phyloP scores from a whole-genome alignment of 2,329 filamentous ascomycete genomes.

The Orbilia javanica region DNA sequence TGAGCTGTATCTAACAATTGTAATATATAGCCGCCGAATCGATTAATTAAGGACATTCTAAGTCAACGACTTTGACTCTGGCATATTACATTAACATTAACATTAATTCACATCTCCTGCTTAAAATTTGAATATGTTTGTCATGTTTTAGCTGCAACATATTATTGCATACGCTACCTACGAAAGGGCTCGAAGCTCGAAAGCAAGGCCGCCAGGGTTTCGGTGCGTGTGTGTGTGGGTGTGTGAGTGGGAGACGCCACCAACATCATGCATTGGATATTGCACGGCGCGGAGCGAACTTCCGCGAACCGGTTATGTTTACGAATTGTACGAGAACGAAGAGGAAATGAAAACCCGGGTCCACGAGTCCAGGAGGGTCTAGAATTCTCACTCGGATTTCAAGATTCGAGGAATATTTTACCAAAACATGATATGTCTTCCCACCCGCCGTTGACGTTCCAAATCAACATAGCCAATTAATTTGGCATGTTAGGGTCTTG shows the following conservation, averaged over 20 bases:
- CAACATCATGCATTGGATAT: not conserved
- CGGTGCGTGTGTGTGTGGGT: not conserved
- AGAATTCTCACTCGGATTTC: not conserved
- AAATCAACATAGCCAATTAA: too few relatives aligned
- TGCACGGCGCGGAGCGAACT: not conserved
- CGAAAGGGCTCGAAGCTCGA: not conserved
- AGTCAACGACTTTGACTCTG: too few relatives aligned
- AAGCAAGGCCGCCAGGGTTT: not conserved
- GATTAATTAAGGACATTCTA: too few relatives aligned
- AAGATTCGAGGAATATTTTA: not conserved
- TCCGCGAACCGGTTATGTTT: not conserved
- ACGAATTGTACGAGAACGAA: not conserved
- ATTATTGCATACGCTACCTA: not conserved
- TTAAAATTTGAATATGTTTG: not conserved
- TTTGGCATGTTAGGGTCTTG: not conserved
- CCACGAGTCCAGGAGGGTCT: not conserved
- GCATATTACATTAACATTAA: too few relatives aligned
- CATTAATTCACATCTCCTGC: not conserved
- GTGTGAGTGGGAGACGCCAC: constrained; percentile 3
- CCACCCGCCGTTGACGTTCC: not conserved
- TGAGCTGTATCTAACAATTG: not conserved
- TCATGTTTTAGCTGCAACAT: not conserved
- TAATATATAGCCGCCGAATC: not conserved
- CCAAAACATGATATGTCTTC: not conserved
- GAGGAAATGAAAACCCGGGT: not conserved